A percentile compares a stretch with the other conserved stretches of the same genome.
Evolutionary conservation across 495 filamentous ascomycete species (phyloP).

Genomic region (Penicillium tannophilum): DNA sequence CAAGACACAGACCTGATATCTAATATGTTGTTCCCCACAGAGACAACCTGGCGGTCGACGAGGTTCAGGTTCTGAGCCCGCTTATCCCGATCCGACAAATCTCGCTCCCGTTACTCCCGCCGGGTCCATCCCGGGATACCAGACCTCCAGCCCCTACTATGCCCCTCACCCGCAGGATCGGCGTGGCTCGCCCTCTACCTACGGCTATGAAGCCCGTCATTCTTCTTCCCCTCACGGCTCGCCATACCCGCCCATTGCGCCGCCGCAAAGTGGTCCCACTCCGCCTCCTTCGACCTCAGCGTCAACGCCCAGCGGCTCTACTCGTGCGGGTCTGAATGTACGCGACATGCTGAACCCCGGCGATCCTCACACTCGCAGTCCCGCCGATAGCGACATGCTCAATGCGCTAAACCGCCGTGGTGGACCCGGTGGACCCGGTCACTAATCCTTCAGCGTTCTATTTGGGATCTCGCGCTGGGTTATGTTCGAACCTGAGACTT

Average conservation of each 20-base stretch:
- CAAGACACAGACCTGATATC: slow-evolving; percentile 9
- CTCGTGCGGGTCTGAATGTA: slow-evolving; percentile 53
- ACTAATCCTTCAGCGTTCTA: slow-evolving; percentile 1
- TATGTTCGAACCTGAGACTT: not conserved
- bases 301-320: slow-evolving; percentile 39
- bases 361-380: slow-evolving; percentile 50
- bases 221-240: slow-evolving; percentile 55
- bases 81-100: slow-evolving; percentile 58
- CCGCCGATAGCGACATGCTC: slow-evolving; percentile 59
- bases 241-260: slow-evolving; percentile 47
- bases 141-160: slow-evolving; percentile 49
- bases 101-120: slow-evolving; percentile 55
- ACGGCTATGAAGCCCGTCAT: slow-evolving; percentile 50
- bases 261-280: slow-evolving; percentile 18
- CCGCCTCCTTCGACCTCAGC: slow-evolving; percentile 28
- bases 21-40: slow-evolving; percentile 29
- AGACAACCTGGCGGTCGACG: slow-evolving; percentile 45
- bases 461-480: not conserved
- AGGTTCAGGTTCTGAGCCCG: slow-evolving; percentile 50
- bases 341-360: slow-evolving; percentile 54
- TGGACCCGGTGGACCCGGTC: slow-evolving; percentile 25
- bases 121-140: slow-evolving; percentile 52
- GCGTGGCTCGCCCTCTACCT: slow-evolving; percentile 51
- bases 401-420: slow-evolving; percentile 54
- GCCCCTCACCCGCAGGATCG: slow-evolving; percentile 45